Evolutionary conservation across 352 stramenopile genomes (phyloP).

Genomic region (Pythium volutum): DNA sequence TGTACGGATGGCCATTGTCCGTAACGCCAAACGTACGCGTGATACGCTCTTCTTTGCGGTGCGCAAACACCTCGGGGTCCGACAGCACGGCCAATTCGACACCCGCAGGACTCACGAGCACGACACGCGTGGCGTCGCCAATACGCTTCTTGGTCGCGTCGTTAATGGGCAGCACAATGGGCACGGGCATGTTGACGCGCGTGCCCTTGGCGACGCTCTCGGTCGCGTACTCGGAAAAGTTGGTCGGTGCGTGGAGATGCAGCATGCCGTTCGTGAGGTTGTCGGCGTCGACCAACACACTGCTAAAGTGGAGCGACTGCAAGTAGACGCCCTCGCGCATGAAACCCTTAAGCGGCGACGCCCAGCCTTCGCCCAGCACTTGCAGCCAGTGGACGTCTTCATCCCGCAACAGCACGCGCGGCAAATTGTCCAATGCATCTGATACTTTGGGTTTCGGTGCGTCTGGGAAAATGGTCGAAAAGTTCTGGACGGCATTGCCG

Average conservation of each 20-base stretch:
- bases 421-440: conserved; percentile 38
- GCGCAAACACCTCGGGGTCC: conserved; percentile 94
- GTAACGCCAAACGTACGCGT: conserved; percentile 97
- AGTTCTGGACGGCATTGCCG: conserved; percentile 67
- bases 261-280: conserved; percentile 90
- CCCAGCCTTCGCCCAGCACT: conserved; percentile 97
- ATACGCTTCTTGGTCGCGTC: conserved; percentile 90
- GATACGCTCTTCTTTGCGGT: conserved; percentile 98
- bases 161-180: conserved; percentile 95
- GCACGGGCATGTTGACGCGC: conserved; percentile 96
- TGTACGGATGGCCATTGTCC: conserved; percentile 96
- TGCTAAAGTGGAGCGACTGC: conserved; percentile 97
- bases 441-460: conserved; percentile 19
- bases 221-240: conserved; percentile 92
- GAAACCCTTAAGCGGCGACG: conserved; percentile 94
- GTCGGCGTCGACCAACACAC: conserved; percentile 94
- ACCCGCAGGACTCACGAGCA: conserved; percentile 93
- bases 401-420: conserved; percentile 94
- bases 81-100: conserved; percentile 92
- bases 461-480: conserved; percentile 57
- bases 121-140: conserved; percentile 76
- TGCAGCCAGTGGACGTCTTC: conserved; percentile 99
- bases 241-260: conserved; percentile 83
- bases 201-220: conserved; percentile 75
- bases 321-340: conserved; percentile 97